These are phyloP conservation scores for Cladosporium sp. DNA, from an alignment of 2,329 filamentous ascomycete species.

Conservation along the genomic window DNA sequence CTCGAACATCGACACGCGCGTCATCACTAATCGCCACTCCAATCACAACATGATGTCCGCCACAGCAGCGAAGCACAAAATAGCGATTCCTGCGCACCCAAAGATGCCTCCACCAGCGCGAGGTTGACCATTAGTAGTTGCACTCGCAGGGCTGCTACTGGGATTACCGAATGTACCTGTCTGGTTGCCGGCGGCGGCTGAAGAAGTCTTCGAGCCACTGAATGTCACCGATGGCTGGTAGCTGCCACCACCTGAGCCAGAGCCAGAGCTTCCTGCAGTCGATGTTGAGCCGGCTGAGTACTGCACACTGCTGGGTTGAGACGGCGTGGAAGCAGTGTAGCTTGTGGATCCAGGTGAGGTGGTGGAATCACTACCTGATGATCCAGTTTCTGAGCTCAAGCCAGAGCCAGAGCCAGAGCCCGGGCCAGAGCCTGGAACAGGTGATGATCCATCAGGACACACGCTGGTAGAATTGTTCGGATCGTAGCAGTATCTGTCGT, in stretches of 20 bases:
- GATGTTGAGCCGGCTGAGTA: not conserved
- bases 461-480: not conserved
- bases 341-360: not conserved
- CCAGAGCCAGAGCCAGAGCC: no score
- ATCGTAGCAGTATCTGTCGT: not conserved
- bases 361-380: not conserved
- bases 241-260: not conserved
- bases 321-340: not conserved
- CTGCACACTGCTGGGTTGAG: not conserved
- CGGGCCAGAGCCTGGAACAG: not conserved
- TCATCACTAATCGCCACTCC: no score
- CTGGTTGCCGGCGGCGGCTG: not conserved
- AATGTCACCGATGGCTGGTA: not conserved
- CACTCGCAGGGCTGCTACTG: not conserved
- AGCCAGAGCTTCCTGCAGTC: not conserved
- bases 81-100: not conserved
- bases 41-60: not conserved
- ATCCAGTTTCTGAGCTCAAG: not conserved
- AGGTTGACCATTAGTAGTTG: not conserved
- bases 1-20: no score
- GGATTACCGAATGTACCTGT: not conserved
- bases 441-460: not conserved
- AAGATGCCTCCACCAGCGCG: not conserved
- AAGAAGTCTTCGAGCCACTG: not conserved
- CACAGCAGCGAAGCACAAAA: not conserved